phyloP scores from a whole-genome alignment of 2,329 filamentous ascomycete species.

The Phoma sp. region DNA sequence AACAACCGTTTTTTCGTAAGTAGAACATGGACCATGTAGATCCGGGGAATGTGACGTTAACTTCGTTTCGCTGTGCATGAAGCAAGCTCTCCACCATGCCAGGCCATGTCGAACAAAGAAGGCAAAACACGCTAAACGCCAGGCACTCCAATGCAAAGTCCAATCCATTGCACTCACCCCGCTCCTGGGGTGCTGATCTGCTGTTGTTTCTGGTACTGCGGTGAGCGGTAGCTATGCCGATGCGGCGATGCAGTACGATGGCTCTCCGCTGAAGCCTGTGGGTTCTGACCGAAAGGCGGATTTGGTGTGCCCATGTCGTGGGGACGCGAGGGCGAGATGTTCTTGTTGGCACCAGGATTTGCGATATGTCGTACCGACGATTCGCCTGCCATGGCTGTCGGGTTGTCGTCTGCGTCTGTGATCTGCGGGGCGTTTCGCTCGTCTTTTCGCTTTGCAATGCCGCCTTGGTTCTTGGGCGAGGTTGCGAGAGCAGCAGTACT shows the following conservation, averaged over 20 bases:
- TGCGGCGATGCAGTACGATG: conserved; percentile 48
- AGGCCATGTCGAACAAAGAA: conserved; percentile 7
- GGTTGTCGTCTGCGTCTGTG: conserved; percentile 86
- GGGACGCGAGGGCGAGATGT: conserved; percentile 36
- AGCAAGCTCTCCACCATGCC: conserved; percentile 6
- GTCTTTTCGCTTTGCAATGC: conserved; percentile 62
- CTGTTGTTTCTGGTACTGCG: conserved; percentile 46
- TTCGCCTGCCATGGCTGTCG: conserved; percentile 82
- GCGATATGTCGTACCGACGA: conserved; percentile 79
- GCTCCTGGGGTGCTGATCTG: conserved; percentile 49
- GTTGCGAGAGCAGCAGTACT: conserved; percentile 60
- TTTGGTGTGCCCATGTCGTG: conserved; percentile 45
- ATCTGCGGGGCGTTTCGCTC: conserved; percentile 62
- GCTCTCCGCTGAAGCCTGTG: conserved; percentile 44
- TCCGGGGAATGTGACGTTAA: conserved; percentile 20
- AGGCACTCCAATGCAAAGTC: conserved; percentile 31
- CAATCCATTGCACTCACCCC: conserved; percentile 27
- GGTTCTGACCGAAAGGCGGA: conserved; percentile 41
- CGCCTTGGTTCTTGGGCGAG: conserved; percentile 44
- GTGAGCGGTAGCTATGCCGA: conserved; percentile 49
- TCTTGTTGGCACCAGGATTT: conserved; percentile 30
- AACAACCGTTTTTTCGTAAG: conserved; percentile 14
- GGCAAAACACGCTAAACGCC: conserved; percentile 16
- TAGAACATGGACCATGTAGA: conserved; percentile 16
- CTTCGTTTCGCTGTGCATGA: conserved; percentile 7